These are phyloP conservation scores for Aspergillus japonicus DNA, from an alignment of 2,329 filamentous ascomycete genomes.

Conservation along the genomic window DNA sequence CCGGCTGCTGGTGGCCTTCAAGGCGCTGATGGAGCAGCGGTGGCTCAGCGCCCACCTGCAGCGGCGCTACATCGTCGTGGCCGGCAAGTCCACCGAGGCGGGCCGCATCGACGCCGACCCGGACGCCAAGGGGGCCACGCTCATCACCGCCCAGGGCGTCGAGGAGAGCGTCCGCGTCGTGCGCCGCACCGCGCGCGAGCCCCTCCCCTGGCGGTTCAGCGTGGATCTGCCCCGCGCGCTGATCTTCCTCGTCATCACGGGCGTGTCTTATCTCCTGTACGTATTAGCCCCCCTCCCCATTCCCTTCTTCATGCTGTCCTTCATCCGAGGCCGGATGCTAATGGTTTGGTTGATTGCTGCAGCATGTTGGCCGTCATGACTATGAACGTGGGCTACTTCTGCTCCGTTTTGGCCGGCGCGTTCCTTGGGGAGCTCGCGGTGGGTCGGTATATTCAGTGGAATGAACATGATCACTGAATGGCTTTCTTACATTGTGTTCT, in stretches of 20 bases:
- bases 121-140: conserved; percentile 63
- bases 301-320: too few relatives aligned
- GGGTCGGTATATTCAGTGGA: conserved; percentile 62
- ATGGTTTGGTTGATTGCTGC: not conserved
- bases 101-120: conserved; percentile 60
- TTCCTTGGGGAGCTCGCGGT: conserved; percentile 84
- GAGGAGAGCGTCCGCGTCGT: conserved; percentile 80
- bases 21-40: conserved; percentile 56
- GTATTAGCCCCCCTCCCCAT: conserved; percentile 46
- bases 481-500: not conserved
- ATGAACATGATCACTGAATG: conserved; percentile 27
- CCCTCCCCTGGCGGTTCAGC: conserved; percentile 75
- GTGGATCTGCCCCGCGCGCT: conserved; percentile 73
- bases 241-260: conserved; percentile 70
- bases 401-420: conserved; percentile 72
- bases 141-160: conserved; percentile 71
- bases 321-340: not conserved
- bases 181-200: conserved; percentile 51
- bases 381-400: conserved; percentile 80
- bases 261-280: conserved; percentile 81
- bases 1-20: conserved; percentile 70
- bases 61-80: conserved; percentile 73
- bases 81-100: conserved; percentile 60
- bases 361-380: conserved; percentile 95
- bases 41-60: conserved; percentile 72